Conservation (phyloP, 139 green algal species). For the Chlamydomonas sphaeroides region DNA sequence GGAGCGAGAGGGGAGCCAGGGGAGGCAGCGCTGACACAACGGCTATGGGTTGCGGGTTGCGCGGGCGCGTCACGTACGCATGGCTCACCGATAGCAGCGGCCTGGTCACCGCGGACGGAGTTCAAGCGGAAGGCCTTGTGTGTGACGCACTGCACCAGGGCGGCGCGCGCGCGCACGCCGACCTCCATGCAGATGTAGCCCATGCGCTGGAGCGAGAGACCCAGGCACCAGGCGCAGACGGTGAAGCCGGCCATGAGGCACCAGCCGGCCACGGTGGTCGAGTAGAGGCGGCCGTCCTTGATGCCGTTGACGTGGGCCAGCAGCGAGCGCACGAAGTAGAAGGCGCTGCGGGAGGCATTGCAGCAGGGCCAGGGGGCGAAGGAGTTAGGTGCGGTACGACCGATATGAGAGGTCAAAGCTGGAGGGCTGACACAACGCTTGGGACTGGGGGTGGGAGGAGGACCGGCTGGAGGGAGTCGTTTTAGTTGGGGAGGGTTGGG, state of each 20-base stretch:
- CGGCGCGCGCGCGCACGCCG: constrained; percentile 55
- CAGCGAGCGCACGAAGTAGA: constrained; percentile 52
- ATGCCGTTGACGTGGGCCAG: constrained; percentile 35
- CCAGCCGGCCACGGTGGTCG: constrained; percentile 41
- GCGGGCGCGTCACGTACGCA: too few relatives aligned
- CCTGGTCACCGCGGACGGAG: constrained; percentile 61
- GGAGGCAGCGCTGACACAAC: too few relatives aligned
- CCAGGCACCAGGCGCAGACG: constrained; percentile 51
- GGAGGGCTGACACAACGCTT: too few relatives aligned
- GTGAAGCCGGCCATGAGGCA: constrained; percentile 54
- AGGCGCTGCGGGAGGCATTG: too few relatives aligned
- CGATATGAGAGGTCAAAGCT: too few relatives aligned
- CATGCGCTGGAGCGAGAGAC: constrained; percentile 70
- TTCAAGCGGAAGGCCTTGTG: constrained; percentile 71
- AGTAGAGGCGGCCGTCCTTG: constrained; percentile 19
- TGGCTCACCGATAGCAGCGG: constrained; percentile 37
- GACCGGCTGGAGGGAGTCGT: too few relatives aligned
- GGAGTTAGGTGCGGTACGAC: too few relatives aligned
- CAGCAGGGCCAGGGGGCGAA: too few relatives aligned
- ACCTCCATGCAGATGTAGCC: constrained; percentile 64
- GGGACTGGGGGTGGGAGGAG: too few relatives aligned
- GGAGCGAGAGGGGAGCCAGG: too few relatives aligned
- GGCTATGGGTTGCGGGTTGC: too few relatives aligned
- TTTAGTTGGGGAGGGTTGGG: too few relatives aligned
- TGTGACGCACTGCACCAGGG: constrained; percentile 63